Base-by-base conservation (phyloP, 148 eudicot species). In the Rhododendron simsii region DNA sequence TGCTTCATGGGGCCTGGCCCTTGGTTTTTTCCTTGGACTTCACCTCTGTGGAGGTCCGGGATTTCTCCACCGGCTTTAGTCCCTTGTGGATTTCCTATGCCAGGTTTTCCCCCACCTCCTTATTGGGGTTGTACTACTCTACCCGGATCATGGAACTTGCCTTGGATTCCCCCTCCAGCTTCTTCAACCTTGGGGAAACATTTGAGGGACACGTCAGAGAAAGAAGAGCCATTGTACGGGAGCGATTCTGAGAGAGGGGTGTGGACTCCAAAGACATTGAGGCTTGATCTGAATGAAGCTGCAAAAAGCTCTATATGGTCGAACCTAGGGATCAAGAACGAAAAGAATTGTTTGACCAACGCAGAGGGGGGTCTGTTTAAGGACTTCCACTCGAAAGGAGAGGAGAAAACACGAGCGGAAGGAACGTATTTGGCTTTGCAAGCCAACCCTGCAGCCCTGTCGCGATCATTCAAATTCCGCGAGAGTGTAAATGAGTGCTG, bases 391-490 rank as follows among this genome's bases (percentile, higher is more conserved):
- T 37, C 84, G 3, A 90, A 90, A 63, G 90, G 80, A 45, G 84
- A 86, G 6, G 82, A 81, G 33, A 87, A 33, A 51, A 78, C 69
- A 28, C 47, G 82, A 2, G 67, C 35, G 59, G 65, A 20, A 50
- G 91, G 85, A 14, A 88, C 87, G 11, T 85, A 92, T 14, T 76
- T 83, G 63, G 92, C 83, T 55, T 86, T 92, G 84, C 94, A 93
- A 84, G 91, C 98, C 15, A 97, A 97, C 87, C 98, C 98, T 69
- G 98, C 98, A 76, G 99, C 98, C 47, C 80, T 92, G 78, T 93
- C 95, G 12, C 87, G 99, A 86, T 93, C 99, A 37, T 81, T 89
- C 51, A 85, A 91, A 69, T 95, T 92, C 90, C 98, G 87, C 3
- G 99, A 97, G 89, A 85, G 78, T 47, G 89, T 86, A 30, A 87